These are phyloP conservation scores for Mycena epipterygia DNA, from an alignment of 768 basidiomycete genomes.

Conservation along the genomic window DNA sequence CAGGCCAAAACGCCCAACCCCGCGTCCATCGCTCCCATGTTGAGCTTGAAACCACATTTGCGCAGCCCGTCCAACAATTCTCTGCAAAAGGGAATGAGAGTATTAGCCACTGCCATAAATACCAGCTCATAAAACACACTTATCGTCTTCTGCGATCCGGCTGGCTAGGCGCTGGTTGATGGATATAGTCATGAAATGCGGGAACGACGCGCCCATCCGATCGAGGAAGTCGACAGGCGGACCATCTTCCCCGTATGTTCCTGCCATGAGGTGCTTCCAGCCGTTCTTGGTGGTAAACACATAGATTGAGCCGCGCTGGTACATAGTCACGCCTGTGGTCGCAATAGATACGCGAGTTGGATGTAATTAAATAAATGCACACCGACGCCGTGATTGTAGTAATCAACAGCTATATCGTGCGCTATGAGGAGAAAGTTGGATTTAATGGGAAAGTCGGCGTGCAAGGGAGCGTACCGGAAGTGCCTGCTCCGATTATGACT, in stretches of 20 bases:
- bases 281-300: constrained; percentile 56
- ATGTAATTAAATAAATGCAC: background rate
- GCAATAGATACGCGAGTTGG: background rate
- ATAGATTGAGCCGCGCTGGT: constrained; percentile 61
- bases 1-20: constrained; percentile 60
- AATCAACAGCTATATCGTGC: constrained; percentile 29
- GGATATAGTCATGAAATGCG: constrained; percentile 39
- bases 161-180: constrained; percentile 49
- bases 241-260: constrained; percentile 51
- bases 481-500: constrained; percentile 72
- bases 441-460: background rate
- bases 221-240: constrained; percentile 56
- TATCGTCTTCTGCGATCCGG: constrained; percentile 59
- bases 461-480: constrained; percentile 57
- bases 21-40: constrained; percentile 56
- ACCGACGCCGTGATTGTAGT: constrained; percentile 28
- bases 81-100: constrained; percentile 40
- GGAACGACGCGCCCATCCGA: constrained; percentile 51
- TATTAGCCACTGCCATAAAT: background rate
- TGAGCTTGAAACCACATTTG: constrained; percentile 61
- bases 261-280: constrained; percentile 14
- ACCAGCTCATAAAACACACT: constrained; percentile 38
- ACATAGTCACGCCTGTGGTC: constrained; percentile 48
- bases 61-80: constrained; percentile 62
- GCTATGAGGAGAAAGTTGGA: background rate